Evolutionary conservation across 148 eudicot genomes (phyloP).

Genomic region (Amaranthus cruentus): DNA sequence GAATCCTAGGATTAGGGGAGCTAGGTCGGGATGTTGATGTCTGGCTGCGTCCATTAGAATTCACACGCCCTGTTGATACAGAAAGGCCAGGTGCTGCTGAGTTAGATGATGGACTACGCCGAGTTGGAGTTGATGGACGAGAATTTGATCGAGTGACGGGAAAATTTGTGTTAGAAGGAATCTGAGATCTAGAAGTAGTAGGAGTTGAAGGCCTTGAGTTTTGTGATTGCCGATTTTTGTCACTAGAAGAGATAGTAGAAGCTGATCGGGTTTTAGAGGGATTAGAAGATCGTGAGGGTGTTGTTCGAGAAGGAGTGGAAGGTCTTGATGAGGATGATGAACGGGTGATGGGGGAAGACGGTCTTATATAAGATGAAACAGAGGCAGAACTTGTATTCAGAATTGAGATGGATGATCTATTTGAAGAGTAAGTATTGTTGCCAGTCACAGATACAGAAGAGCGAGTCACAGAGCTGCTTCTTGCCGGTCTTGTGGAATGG

Average conservation of each 20-base stretch:
- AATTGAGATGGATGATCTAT: constrained; percentile 52
- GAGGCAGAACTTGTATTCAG: constrained; percentile 94
- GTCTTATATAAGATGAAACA: constrained; percentile 89
- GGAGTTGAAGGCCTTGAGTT: constrained; percentile 94
- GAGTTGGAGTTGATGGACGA: constrained; percentile 91
- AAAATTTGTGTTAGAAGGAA: constrained; percentile 46
- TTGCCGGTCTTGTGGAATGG: constrained; percentile 51
- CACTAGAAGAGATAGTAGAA: constrained; percentile 45
- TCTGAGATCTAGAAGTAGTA: constrained; percentile 60
- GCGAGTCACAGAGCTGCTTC: constrained; percentile 93
- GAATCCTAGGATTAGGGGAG: constrained; percentile 80
- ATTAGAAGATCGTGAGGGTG: constrained; percentile 61
- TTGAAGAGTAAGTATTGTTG: constrained; percentile 53
- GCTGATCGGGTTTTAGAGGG: constrained; percentile 61
- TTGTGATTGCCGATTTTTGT: constrained; percentile 52
- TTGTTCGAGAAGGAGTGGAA: constrained; percentile 69
- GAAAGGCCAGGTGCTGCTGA: constrained; percentile 41
- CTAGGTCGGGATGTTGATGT: constrained; percentile 70
- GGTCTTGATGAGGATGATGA: constrained; percentile 70
- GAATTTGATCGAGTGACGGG: constrained; percentile 52
- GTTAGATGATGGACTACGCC: constrained; percentile 52
- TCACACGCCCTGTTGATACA: constrained; percentile 42
- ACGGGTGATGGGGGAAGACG: constrained; percentile 74
- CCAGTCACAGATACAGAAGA: constrained; percentile 61
- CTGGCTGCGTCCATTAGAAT: constrained; percentile 45